Base-by-base conservation (phyloP, 1,139 yeast species). In the Saccharomycopsis crataegensis region DNA sequence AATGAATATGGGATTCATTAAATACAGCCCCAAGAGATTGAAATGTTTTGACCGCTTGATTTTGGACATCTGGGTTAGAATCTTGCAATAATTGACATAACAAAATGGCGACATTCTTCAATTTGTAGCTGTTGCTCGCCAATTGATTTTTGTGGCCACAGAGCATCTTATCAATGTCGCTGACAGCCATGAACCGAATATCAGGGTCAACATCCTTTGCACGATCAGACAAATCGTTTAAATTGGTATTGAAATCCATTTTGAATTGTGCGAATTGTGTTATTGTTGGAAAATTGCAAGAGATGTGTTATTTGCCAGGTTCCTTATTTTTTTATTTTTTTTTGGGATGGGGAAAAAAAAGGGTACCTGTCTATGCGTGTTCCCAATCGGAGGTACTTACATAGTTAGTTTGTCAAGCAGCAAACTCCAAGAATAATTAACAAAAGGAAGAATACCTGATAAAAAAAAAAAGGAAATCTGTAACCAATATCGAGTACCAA, bases 141-240 rank as follows among this genome's bases (percentile, higher is more conserved):
- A 32, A 17, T n/a, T 31, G 48, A 32, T 22, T 16, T 36, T 28
- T 41, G 36, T 41, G 34, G 17, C 43, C 9, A 28, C 28, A 11
- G 43, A 70, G 74, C 58, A 71, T 71, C 62, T 77, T 78, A 61
- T 78, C 80, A 61, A 88, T 75, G 64, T 89, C 96, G 61, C 80
- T 86, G 58, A 88, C 72, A 2, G 93, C 95, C 96, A 89, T 89
- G 68, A 83, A 88, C 64, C 96, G 75, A 61, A 86, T 73, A 65
- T 89, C 96, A 3, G 94, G 86, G 62, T 89, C 96, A 31, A 84
- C 83, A 61, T 82, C 86, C 51, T 72, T 71, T 22, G 83, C 79
- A 74, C 75, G 74, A 68, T 70, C 68, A 72, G 41, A 37, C 42
- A 49, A 12, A 22, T 22, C 28, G 28, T 4, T 22, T 6, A 43